A percentile compares a stretch with the other conserved stretches of the same genome.
Conservation (phyloP, 2,329 filamentous ascomycete species). For the Penicillium hordei region DNA sequence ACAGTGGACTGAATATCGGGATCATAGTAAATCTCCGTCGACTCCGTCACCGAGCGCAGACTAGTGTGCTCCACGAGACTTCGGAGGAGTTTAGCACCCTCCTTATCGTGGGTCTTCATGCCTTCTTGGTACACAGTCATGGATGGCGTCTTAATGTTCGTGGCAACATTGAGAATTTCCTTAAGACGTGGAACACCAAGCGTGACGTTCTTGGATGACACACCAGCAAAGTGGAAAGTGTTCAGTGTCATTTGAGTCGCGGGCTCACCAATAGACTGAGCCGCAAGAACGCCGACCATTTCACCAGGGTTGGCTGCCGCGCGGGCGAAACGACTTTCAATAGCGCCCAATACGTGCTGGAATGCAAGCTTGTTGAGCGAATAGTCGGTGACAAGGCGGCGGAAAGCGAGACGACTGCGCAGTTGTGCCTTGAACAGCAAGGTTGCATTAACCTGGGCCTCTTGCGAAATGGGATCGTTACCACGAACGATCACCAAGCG, state of each 20-base stretch:
- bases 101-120: slow-evolving; percentile 63
- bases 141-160: slow-evolving; percentile 96
- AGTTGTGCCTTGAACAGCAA: slow-evolving; percentile 89
- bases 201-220: slow-evolving; percentile 99
- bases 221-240: slow-evolving; percentile 99
- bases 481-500: slow-evolving; percentile 84
- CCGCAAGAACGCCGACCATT: slow-evolving; percentile 97
- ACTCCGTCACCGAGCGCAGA: slow-evolving; percentile 82
- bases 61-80: slow-evolving; percentile 93
- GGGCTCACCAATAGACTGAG: slow-evolving; percentile 97
- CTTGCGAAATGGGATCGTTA: slow-evolving; percentile 73
- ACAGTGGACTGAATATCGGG: slow-evolving; percentile 82
- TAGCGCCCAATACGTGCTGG: slow-evolving; percentile 84
- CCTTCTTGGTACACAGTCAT: slow-evolving; percentile 87
- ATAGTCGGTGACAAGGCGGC: slow-evolving; percentile 82
- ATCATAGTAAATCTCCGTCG: slow-evolving; percentile 97
- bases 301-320: slow-evolving; percentile 88
- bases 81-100: slow-evolving; percentile 79
- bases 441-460: slow-evolving; percentile 86
- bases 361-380: slow-evolving; percentile 88
- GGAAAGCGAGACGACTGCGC: slow-evolving; percentile 86
- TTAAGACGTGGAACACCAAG: slow-evolving; percentile 98
- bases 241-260: slow-evolving; percentile 99
- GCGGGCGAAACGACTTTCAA: slow-evolving; percentile 84
- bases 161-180: slow-evolving; percentile 97